These are phyloP conservation scores for Magnaporthiopsis poae DNA, from an alignment of 2,329 filamentous ascomycete genomes.

Conservation along the genomic window DNA sequence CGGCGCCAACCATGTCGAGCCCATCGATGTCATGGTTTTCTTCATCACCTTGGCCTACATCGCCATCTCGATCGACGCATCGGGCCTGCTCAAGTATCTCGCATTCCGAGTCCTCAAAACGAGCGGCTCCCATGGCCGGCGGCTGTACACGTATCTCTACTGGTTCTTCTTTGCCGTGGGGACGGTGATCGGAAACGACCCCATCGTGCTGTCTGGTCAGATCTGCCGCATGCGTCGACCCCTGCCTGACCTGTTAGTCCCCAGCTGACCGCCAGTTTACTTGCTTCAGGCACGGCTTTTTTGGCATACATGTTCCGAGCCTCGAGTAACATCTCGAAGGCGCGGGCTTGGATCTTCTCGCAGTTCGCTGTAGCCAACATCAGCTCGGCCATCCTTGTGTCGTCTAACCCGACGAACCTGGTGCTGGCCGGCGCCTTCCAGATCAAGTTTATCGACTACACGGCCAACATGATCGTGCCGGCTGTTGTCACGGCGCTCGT, in stretches of 20 bases:
- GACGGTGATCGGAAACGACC: conserved; percentile 64
- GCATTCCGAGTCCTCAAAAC: conserved; percentile 61
- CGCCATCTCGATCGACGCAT: conserved; percentile 67
- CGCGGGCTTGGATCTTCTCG: conserved; percentile 62
- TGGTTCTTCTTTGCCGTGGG: conserved; percentile 60
- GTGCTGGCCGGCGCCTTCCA: conserved; percentile 63
- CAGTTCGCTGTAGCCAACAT: conserved; percentile 67
- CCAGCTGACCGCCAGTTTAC: too few species aligned
- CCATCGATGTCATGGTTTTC: conserved; percentile 65
- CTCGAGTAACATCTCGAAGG: conserved; percentile 61
- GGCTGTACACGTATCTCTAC: conserved; percentile 64
- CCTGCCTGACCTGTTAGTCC: too few species aligned
- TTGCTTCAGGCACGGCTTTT: conserved; percentile 51
- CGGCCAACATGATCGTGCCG: conserved; percentile 68
- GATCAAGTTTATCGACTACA: conserved; percentile 64
- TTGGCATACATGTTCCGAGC: conserved; percentile 69
- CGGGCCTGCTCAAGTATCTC: conserved; percentile 59
- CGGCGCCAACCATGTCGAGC: conserved; percentile 55
- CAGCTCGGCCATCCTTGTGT: conserved; percentile 64
- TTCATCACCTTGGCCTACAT: conserved; percentile 68
- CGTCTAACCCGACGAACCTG: conserved; percentile 68
- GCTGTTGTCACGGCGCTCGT: conserved; percentile 58
- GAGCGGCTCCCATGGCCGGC: conserved; percentile 55
- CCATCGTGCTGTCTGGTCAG: conserved; percentile 53
- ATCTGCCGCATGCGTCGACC: too few species aligned